Evolutionary conservation across 352 stramenopile genomes (phyloP).

Genomic region (Thraustotheca clavata): DNA sequence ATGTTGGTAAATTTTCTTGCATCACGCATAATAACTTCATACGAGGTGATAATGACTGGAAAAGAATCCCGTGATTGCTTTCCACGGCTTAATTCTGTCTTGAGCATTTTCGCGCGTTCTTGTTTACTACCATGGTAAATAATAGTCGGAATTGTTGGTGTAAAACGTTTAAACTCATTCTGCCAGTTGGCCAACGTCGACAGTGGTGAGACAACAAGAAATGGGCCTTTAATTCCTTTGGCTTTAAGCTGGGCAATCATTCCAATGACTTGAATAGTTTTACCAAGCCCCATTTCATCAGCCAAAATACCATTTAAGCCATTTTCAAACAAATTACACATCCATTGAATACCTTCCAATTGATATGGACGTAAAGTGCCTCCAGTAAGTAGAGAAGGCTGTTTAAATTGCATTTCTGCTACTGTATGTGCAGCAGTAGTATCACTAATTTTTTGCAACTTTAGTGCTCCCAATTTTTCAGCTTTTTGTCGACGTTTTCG

Average conservation of each 20-base stretch:
- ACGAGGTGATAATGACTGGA: conserved; percentile 82
- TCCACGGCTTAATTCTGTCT: conserved; percentile 38
- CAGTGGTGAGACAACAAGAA: conserved; percentile 96
- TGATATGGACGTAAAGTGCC: conserved; percentile 92
- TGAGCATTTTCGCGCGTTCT: conserved; percentile 39
- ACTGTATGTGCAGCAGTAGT: conserved; percentile 1
- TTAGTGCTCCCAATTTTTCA: conserved; percentile 11
- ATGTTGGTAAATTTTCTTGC: conserved; percentile 41
- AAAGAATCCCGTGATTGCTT: conserved; percentile 58
- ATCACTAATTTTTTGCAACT: conserved; percentile 21
- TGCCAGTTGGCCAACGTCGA: conserved; percentile 98
- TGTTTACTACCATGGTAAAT: conserved; percentile 94
- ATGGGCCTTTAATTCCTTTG: conserved; percentile 87
- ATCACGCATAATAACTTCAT: conserved; percentile 81
- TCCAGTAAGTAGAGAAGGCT: conserved; percentile 69
- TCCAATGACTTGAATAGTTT: conserved; percentile 89
- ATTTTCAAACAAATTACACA: conserved; percentile 97
- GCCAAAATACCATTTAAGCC: conserved; percentile 89
- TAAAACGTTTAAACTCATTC: conserved; percentile 76
- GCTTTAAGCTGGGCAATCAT: conserved; percentile 92
- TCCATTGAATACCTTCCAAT: conserved; percentile 94
- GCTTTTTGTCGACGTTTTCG: conserved; percentile 52
- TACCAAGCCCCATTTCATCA: conserved; percentile 86
- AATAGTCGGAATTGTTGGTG: conserved; percentile 89
- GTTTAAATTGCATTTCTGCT: conserved; percentile 40